Percentiles rank a stretch among this genome's conserved stretches.
phyloP scores from a whole-genome alignment of 2,329 filamentous ascomycete species.

The Penicillium occitanis region DNA sequence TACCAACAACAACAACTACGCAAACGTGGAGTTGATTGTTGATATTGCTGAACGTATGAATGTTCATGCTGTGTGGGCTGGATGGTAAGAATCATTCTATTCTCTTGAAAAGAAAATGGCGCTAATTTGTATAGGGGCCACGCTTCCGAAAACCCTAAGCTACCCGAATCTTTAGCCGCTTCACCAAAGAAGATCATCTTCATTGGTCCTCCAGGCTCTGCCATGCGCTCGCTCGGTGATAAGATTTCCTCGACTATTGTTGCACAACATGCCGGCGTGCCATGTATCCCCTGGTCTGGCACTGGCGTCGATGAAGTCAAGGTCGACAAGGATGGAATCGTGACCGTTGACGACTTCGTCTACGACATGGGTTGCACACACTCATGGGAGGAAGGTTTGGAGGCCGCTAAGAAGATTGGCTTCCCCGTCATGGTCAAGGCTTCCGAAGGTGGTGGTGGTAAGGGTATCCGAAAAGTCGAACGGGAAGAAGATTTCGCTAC shows the following conservation, averaged over 20 bases:
- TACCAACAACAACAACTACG: constrained; percentile 99
- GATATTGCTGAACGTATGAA: constrained; percentile 98
- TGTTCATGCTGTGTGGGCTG: constrained; percentile 97
- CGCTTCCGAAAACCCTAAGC: constrained; percentile 96
- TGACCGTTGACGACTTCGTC: constrained; percentile 81
- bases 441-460: constrained; percentile 98
- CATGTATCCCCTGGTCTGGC: constrained; percentile 99
- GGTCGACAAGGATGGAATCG: constrained; percentile 78
- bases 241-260: constrained; percentile 99
- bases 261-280: constrained; percentile 91
- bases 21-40: constrained; percentile 98
- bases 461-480: constrained; percentile 96
- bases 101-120: neutral
- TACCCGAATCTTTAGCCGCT: constrained; percentile 91
- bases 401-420: constrained; percentile 83
- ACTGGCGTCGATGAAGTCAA: constrained; percentile 81
- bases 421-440: constrained; percentile 99
- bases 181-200: constrained; percentile 99
- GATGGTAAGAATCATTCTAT: constrained; percentile 62
- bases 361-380: constrained; percentile 90
- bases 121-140: constrained; percentile 68
- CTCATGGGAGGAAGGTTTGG: constrained; percentile 84
- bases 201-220: constrained; percentile 94
- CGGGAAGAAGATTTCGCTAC: constrained; percentile 78
- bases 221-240: constrained; percentile 98